These are phyloP conservation scores for Hypoxylon fragiforme DNA, from an alignment of 495 filamentous ascomycete genomes.

Conservation along the genomic window DNA sequence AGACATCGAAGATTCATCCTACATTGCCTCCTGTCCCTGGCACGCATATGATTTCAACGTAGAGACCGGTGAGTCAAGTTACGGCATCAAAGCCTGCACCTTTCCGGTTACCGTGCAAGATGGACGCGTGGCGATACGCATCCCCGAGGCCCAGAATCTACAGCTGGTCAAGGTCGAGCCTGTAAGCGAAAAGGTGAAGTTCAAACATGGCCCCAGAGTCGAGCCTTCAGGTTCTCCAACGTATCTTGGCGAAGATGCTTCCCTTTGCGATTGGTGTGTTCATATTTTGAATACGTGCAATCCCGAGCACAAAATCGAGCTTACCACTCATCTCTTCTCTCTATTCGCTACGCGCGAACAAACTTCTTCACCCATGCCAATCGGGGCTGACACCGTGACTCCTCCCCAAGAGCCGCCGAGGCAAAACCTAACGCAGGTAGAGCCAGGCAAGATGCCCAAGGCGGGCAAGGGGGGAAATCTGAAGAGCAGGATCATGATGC, in stretches of 20 bases:
- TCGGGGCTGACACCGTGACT: constrained; percentile 44
- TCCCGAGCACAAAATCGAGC: constrained; percentile 57
- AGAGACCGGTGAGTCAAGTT: constrained; percentile 58
- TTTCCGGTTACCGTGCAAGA: constrained; percentile 50
- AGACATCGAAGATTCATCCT: constrained; percentile 58
- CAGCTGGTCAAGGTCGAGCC: constrained; percentile 45
- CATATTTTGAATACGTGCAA: constrained; percentile 55
- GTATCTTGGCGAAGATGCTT: constrained; percentile 51
- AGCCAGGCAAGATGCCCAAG: constrained; percentile 49
- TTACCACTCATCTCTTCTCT: constrained; percentile 52
- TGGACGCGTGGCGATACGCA: constrained; percentile 42
- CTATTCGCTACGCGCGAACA: constrained; percentile 48
- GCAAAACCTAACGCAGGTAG: constrained; percentile 47
- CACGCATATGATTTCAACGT: constrained; percentile 62
- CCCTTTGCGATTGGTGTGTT: constrained; percentile 56
- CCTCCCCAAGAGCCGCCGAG: constrained; percentile 53
- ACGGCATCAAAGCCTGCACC: constrained; percentile 57
- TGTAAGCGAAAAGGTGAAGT: constrained; percentile 55
- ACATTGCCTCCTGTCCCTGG: constrained; percentile 59
- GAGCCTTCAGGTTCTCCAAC: constrained; percentile 20
- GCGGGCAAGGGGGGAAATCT: constrained; percentile 49
- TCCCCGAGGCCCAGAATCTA: constrained; percentile 37
- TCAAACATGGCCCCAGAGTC: constrained; percentile 45
- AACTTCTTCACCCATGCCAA: constrained; percentile 49
- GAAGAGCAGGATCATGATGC: constrained; percentile 56